Evolutionary conservation across 129 eudicot species (phyloP), one percentile per base, ranked within the genome.

Genomic region (Centella asiatica): DNA sequence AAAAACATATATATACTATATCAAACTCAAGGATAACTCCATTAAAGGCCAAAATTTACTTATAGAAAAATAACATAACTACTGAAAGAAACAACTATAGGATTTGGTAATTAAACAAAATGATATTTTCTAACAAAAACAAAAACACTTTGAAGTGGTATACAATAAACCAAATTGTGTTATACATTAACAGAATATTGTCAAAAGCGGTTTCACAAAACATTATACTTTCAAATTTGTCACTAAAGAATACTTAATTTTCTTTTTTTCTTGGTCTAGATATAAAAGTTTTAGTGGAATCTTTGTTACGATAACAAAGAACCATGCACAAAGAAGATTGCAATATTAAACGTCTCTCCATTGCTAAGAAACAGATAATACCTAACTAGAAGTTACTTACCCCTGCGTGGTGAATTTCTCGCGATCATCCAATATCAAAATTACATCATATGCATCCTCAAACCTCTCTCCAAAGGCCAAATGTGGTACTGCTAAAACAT

Each of bases 381-480:
- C 53, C 49, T 46, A 42, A 61, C 42, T 18, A 19, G 24, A 57
- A 66, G 24, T 29, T 24, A 66, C 83, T 75, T 61, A 86, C 97
- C 83, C 89, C 61, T 72, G 83, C 6, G 68, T 70, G 62, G 88
- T 71, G 72, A 93, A 93, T 64, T 83, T 86, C 67, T 93, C 99
- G 22, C 99, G 88, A 57, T 87, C 80, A 68, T 93, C 99, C 76
- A 93, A 75, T 69, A 93, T 76, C 77, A 93, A 22, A 49, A 93
- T 72, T 52, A 93, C 96, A 60, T 87, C 82, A 69, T 93, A 93
- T 22, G 49, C 72, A 73, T 87, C 96, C 62, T 72, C 86, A 60
- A 93, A 93, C 42, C 69, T 80, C 73, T 84, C 95, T 72, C 90
- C 85, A 62, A 67, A 60, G 24, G 65, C 65, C 70, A 93, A 78